Base-by-base conservation (phyloP, 345 rosid genomes). In the Citrus medica region DNA sequence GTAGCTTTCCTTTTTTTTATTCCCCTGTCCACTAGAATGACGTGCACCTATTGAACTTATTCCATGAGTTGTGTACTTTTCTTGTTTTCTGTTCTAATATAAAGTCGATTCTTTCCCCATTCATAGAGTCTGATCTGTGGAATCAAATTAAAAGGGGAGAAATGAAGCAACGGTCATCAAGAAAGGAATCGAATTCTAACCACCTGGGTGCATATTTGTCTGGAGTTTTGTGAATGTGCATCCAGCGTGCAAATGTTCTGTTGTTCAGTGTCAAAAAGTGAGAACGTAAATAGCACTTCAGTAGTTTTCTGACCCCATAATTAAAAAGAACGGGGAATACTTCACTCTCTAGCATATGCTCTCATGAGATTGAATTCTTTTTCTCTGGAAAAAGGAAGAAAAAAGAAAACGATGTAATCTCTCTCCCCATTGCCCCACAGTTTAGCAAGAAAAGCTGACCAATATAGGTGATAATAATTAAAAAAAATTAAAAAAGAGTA, bases 31-130 rank as follows among this genome's bases (percentile, higher is more conserved):
- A 21, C 3, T 25, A 25, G 58, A 17, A 58, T 13, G 67, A 32
- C 80, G n/a, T 59, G 30, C 67, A 53, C 38, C 78, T 9, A 53
- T 48, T 65, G 79, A 66, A 66, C 55, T 69, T 77, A 68, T 58
- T 35, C 74, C 35, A 40, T 22, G 6, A 17, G 51, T 16, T 2
- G 37, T 78, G 48, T 60, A 35, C 59, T 60, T 62, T 32, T 77
- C 32, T 27, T 58, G 25, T 38, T 78, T 69, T 30, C 38, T 62
- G 17, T 27, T 78, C n/a, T 69, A 55, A 7, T 37, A 40, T 53
- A 69, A 77, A 77, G 75, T 78, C 46, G 74, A 69, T 78, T 78
- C 75, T 78, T 78, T 37, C 40, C 48, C 71, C 48, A 30, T 21
- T 46, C 19, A 63, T 30, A 53, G 33, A 35, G 48, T 61, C 76